Percentiles rank a stretch among this genome's conserved stretches.
Conservation (phyloP, 192 early-diverging fungal species). For the Podila clonocystis region DNA sequence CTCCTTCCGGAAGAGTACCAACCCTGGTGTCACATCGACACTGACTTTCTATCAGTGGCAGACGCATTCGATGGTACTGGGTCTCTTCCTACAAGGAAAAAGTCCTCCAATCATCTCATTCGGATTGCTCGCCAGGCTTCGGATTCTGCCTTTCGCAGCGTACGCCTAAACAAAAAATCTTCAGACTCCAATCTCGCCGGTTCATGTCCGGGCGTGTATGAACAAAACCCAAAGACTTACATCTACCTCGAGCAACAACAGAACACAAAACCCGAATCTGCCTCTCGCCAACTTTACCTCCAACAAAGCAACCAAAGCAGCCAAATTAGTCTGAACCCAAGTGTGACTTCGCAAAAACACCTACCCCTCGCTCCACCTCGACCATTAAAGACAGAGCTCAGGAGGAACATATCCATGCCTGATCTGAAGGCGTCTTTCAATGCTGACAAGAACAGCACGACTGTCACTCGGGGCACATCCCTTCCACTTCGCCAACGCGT, state of each 20-base stretch:
- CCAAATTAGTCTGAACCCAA: neutral
- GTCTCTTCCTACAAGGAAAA: conserved; percentile 10
- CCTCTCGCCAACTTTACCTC: neutral
- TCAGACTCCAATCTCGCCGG: conserved; percentile 19
- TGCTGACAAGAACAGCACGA: neutral
- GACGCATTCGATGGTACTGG: neutral
- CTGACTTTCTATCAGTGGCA: neutral
- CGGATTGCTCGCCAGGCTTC: conserved; percentile 40
- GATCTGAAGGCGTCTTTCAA: neutral
- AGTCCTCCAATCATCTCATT: conserved; percentile 20
- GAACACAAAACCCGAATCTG: neutral
- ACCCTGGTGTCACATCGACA: neutral
- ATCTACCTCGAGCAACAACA: conserved; percentile 31
- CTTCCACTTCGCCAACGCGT: neutral
- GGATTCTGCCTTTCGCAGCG: conserved; percentile 30
- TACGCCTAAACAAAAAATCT: conserved; percentile 11
- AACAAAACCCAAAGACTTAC: conserved; percentile 41
- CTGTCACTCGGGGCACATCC: neutral
- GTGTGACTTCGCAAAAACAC: neutral
- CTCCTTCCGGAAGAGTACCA: neutral
- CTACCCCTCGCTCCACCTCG: neutral
- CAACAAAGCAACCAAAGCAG: neutral
- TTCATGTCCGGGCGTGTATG: conserved; percentile 12
- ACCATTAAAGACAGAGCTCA: neutral
- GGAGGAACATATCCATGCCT: neutral